Percentiles rank a stretch among this genome's conserved stretches.
These are phyloP conservation scores for Rhizopogon roseolus DNA, from an alignment of 768 basidiomycete genomes.

Conservation along the genomic window DNA sequence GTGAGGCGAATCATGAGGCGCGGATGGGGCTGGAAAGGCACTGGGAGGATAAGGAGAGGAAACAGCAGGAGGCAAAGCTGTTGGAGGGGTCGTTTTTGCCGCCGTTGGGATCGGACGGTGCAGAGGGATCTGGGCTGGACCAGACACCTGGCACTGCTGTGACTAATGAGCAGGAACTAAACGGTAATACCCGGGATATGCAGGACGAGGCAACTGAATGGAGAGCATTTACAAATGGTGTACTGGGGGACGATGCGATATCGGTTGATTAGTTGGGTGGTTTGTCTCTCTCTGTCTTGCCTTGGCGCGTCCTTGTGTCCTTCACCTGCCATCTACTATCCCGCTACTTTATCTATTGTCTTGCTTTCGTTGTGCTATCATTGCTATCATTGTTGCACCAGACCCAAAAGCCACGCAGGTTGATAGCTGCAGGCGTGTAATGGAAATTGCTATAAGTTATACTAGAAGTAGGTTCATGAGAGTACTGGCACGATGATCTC, in stretches of 20 bases:
- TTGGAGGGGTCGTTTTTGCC: constrained; percentile 12
- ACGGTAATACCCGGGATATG: too few species aligned
- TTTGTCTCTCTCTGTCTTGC: not conserved
- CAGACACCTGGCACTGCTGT: not conserved
- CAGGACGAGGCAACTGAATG: not conserved
- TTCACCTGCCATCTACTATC: not conserved
- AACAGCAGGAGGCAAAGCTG: constrained; percentile 20
- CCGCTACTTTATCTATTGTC: not conserved
- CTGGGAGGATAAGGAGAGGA: constrained; percentile 26
- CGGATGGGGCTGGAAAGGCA: constrained; percentile 36
- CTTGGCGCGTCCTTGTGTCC: not conserved
- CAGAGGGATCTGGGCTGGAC: not conserved
- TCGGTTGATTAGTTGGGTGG: not conserved
- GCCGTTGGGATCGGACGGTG: not conserved
- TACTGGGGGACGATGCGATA: not conserved
- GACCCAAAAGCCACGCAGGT: too few species aligned
- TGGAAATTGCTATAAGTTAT: too few species aligned
- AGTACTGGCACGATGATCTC: too few species aligned
- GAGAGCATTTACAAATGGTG: not conserved
- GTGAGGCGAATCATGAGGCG: constrained; percentile 54
- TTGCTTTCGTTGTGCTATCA: not conserved
- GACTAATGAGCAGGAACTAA: not conserved
- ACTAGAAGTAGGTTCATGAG: too few species aligned
- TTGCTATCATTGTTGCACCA: not conserved
- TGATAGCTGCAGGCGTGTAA: too few species aligned